Conservation (phyloP, 352 stramenopile genomes). For the Pythium periplocum region DNA sequence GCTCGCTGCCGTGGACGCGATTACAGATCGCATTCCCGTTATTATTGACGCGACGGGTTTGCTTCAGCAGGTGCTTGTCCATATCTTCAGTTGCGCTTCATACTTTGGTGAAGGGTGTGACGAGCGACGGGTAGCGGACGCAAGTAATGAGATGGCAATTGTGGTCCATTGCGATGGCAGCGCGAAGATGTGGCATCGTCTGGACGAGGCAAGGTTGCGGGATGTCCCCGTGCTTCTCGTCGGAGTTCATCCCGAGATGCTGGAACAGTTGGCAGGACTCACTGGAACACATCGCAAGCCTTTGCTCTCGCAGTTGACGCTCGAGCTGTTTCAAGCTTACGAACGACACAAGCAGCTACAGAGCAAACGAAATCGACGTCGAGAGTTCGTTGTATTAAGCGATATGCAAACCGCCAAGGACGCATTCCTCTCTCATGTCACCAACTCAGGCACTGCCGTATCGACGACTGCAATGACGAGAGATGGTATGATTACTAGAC, state of each 20-base stretch:
- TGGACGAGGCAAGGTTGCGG: constrained; percentile 11
- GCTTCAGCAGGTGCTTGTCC: constrained; percentile 40
- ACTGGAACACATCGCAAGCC: background rate
- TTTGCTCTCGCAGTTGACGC: constrained; percentile 9
- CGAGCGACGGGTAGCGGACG: constrained; percentile 7
- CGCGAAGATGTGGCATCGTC: constrained; percentile 17
- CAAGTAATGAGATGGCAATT: constrained; percentile 6
- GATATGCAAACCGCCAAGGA: no score
- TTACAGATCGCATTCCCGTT: constrained; percentile 36
- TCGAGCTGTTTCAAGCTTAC: background rate
- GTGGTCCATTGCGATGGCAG: constrained; percentile 18
- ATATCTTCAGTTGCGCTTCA: constrained; percentile 38
- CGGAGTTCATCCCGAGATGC: constrained; percentile 1
- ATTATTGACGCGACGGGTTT: constrained; percentile 34
- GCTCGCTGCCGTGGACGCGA: constrained; percentile 20
- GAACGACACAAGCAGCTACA: constrained; percentile 3
- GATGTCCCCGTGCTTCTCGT: constrained; percentile 14
- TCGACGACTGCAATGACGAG: no score
- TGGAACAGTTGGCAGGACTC: constrained; percentile 2
- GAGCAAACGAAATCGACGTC: constrained; percentile 8
- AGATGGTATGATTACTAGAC: no score
- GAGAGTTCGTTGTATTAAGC: no score
- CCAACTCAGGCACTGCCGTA: no score
- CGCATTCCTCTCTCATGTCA: no score
- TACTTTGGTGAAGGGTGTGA: constrained; percentile 21